phyloP scores from a whole-genome alignment of 345 rosid genomes.

The Clarkia xantiana region DNA sequence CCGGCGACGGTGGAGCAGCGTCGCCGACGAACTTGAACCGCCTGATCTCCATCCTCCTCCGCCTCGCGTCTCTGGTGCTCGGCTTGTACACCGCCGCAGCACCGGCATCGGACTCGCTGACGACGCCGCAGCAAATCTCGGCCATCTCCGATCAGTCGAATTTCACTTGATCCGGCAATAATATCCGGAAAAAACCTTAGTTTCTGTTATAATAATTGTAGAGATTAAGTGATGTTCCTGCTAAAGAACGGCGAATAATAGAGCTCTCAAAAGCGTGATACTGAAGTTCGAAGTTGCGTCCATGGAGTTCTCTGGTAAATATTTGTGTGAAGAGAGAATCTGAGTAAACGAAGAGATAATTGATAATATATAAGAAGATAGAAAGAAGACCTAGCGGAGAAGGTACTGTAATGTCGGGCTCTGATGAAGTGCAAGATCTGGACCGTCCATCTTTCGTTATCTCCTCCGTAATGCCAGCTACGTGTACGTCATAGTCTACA shows the following conservation, averaged over 20 bases:
- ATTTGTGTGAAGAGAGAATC: neutral
- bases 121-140: constrained; percentile 46
- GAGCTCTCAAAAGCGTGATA: neutral
- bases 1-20: constrained; percentile 7
- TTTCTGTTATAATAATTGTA: neutral
- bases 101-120: constrained; percentile 21
- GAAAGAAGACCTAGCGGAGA: neutral
- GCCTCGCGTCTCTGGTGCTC: constrained; percentile 37
- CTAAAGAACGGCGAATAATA: neutral
- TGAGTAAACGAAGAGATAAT: no score
- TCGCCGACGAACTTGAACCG: constrained; percentile 29
- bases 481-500: constrained; percentile 2
- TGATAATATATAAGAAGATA: neutral
- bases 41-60: constrained; percentile 54
- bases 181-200: neutral
- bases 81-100: constrained; percentile 14
- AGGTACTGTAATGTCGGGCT: neutral
- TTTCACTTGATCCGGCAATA: neutral
- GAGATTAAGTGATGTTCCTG: no score
- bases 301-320: neutral
- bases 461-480: neutral
- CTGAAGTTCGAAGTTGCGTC: neutral
- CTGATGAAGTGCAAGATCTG: neutral
- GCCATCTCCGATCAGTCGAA: constrained; percentile 17
- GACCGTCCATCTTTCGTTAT: constrained; percentile 6